A percentile compares a stretch with the other conserved stretches of the same genome.
Evolutionary conservation across 257 asterid genomes (phyloP).

Genomic region (Solanum appendiculatum): DNA sequence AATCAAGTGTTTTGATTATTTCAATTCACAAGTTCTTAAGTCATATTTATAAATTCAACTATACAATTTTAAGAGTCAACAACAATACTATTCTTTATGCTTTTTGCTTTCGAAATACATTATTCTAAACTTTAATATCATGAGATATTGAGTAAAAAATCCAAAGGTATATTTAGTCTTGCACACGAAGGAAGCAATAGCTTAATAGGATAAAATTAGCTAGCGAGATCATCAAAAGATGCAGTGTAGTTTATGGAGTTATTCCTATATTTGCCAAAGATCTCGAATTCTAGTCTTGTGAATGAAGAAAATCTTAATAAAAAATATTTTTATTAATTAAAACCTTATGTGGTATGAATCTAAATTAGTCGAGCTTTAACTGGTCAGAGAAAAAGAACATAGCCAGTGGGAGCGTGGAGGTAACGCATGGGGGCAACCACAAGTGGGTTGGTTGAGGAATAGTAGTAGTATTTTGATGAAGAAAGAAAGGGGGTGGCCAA

Average conservation of each 20-base stretch:
- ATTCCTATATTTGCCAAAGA: fast-evolving
- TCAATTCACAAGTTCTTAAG: neutral
- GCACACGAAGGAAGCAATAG: neutral
- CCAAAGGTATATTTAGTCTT: neutral
- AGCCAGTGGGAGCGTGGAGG: neutral
- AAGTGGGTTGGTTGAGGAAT: neutral
- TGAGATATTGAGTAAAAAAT: neutral
- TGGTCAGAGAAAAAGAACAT: fast-evolving
- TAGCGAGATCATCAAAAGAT: neutral
- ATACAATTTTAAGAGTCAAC: neutral
- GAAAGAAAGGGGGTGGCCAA: neutral
- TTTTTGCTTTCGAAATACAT: neutral
- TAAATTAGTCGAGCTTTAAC: too few species aligned
- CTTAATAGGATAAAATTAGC: neutral
- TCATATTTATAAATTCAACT: neutral
- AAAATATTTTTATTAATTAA: too few species aligned
- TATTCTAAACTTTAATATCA: neutral
- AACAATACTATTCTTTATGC: neutral
- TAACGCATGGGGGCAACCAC: neutral
- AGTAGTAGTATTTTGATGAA: neutral
- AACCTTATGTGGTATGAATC: fast-evolving
- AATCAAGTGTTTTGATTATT: too few species aligned
- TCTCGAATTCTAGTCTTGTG: too few species aligned
- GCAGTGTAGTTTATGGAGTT: too few species aligned
- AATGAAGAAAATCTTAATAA: too few species aligned